These are phyloP conservation scores for Entomortierella chlamydospora DNA, from an alignment of 192 early-diverging fungal genomes.

Conservation along the genomic window DNA sequence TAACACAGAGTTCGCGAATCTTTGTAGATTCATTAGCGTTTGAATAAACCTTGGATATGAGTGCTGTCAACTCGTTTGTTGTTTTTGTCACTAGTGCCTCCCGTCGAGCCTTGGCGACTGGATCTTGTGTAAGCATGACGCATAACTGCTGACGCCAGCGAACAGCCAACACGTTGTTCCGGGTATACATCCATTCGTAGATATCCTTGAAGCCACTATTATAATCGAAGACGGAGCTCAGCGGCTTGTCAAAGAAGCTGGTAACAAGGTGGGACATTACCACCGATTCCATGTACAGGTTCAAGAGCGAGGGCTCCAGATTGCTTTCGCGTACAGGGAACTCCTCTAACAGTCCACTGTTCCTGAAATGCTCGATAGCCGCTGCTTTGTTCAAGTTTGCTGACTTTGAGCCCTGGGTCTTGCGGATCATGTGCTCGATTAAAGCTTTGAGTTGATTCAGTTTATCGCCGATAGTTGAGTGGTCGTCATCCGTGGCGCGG, in stretches of 20 bases:
- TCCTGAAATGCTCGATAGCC: slow-evolving; percentile 34
- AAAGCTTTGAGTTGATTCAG: slow-evolving; percentile 27
- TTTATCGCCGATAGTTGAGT: slow-evolving; percentile 38
- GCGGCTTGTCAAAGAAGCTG: slow-evolving; percentile 33
- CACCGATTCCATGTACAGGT: slow-evolving; percentile 44
- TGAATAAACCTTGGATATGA: slow-evolving; percentile 31
- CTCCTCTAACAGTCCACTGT: slow-evolving; percentile 7
- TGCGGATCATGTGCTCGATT: slow-evolving; percentile 45
- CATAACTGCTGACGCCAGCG: slow-evolving; percentile 54
- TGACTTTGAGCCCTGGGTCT: slow-evolving; percentile 31
- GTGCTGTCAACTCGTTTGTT: neutral
- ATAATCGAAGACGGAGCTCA: slow-evolving; percentile 44
- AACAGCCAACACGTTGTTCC: slow-evolving; percentile 27
- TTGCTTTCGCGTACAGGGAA: slow-evolving; percentile 20
- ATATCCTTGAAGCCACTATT: slow-evolving; percentile 43
- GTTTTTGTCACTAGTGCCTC: slow-evolving; percentile 21
- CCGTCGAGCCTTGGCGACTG: slow-evolving; percentile 29
- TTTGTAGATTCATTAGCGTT: slow-evolving; percentile 20
- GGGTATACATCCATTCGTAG: slow-evolving; percentile 42
- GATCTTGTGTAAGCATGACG: slow-evolving; percentile 42
- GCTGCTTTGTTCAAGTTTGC: slow-evolving; percentile 26
- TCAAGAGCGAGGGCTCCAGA: slow-evolving; percentile 39
- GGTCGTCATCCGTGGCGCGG: slow-evolving; percentile 47
- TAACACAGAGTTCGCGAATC: slow-evolving; percentile 36
- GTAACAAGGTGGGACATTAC: slow-evolving; percentile 27